Base-by-base conservation (phyloP, 2,329 filamentous ascomycete species). In the Neonectria punicea region DNA sequence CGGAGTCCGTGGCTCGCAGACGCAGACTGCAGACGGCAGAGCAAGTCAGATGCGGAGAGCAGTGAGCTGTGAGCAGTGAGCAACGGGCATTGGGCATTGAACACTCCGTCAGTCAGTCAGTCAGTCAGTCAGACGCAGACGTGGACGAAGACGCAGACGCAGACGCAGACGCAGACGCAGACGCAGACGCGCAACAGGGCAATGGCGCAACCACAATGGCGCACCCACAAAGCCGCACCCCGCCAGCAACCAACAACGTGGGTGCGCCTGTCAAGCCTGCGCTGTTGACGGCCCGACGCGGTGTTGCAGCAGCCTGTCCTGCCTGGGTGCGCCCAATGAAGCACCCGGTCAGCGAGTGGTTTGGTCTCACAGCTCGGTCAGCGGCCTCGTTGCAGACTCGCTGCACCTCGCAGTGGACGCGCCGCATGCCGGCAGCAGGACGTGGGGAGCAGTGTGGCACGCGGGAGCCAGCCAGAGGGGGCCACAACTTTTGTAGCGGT, bases 201-300 rank as follows among this genome's bases (percentile, higher is more conserved):
- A 20, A 43, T 41, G 39, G 39, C 39, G 39, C 16, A 41, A 41
- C 39, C 25, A 25, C 25, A 25, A 25, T 32, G 30, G 1, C 9
- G 11, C 13, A 25, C 25, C 25, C 25, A 6, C 25, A 25, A 25
- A 5, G 25, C 25, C 25, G 25, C 25, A 25, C 25, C 25, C 25
- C 25, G 25, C 36, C 32, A 36, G 10, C 34, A 36, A 36, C 34
- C 34, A 36, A 41, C 39, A 18, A 18, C 8, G 44, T 10, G 25
- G 34, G 39, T 58, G 55, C 55, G 55, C 55, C 47, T 39, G 55
- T 55, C 50, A 59, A 55, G 20, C 14, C 32, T 47, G 55, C 32
- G 54, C 43, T 58, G 46, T 41, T 53, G 60, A 63, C 64, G 53
- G 56, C 60, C 60, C 56, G 61, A 66, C 60, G 50, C 55, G 43